Conservation (phyloP, 1,284 basidiomycete species). For the Malassezia yamatoensis region DNA sequence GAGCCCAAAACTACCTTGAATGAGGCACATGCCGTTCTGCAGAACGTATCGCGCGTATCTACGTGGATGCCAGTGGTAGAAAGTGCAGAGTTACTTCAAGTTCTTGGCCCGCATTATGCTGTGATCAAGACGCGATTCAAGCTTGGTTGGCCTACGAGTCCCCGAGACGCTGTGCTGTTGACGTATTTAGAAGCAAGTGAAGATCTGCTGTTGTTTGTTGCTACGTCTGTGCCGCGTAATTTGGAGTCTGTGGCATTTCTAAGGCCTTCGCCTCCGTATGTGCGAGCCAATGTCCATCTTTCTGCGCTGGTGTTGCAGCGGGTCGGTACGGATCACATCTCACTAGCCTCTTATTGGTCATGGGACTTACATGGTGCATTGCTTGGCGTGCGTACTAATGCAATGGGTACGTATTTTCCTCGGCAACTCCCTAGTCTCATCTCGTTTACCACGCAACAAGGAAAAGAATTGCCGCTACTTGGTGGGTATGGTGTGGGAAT, state of each 20-base stretch:
- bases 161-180: constrained; percentile 32
- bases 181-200: constrained; percentile 22
- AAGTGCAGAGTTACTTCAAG: constrained; percentile 67
- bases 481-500: constrained; percentile 71
- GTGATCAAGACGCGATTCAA: constrained; percentile 81
- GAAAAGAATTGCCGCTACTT: constrained; percentile 64
- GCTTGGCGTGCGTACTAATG: constrained; percentile 49
- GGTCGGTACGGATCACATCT: constrained; percentile 53
- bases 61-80: constrained; percentile 82
- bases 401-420: constrained; percentile 57
- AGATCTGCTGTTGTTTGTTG: constrained; percentile 72
- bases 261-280: constrained; percentile 83
- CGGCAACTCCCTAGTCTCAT: constrained; percentile 69
- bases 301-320: constrained; percentile 88
- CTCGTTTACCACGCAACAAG: constrained; percentile 64
- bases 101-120: constrained; percentile 72
- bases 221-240: constrained; percentile 88
- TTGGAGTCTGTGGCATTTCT: constrained; percentile 84
- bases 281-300: constrained; percentile 76
- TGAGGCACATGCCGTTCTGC: constrained; percentile 69
- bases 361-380: constrained; percentile 84
- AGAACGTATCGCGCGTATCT: constrained; percentile 59
- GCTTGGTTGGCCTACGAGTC: constrained; percentile 90
- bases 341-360: constrained; percentile 83
- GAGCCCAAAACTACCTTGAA: constrained; percentile 57